These are phyloP conservation scores for Uronychia binucleata DNA, from an alignment of 73 alveolate species.

Conservation along the genomic window DNA sequence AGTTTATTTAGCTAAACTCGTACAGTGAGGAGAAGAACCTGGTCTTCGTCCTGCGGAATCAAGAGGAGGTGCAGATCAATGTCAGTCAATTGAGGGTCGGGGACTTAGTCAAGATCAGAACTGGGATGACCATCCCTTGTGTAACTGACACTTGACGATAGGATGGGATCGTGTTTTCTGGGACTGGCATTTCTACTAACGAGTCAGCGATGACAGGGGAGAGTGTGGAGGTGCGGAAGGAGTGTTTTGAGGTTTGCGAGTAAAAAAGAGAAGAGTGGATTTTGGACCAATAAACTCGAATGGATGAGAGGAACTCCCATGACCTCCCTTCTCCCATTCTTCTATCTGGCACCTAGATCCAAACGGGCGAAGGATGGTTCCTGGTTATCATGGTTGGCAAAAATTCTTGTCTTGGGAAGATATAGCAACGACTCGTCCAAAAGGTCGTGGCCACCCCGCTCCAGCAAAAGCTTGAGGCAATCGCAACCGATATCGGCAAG, in stretches of 20 bases:
- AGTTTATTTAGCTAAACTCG: background rate
- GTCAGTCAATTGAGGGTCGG: slow-evolving; percentile 92
- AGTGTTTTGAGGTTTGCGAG: slow-evolving; percentile 43
- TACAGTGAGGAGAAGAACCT: slow-evolving; percentile 8
- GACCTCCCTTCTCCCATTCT: slow-evolving; percentile 61
- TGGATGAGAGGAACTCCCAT: slow-evolving; percentile 31
- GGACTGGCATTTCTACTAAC: slow-evolving; percentile 60
- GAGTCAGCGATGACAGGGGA: slow-evolving; percentile 92
- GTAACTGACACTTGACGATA: no score
- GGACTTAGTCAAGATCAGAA: slow-evolving; percentile 88
- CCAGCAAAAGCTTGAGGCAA: slow-evolving; percentile 90
- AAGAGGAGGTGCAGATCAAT: slow-evolving; percentile 72
- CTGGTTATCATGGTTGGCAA: slow-evolving; percentile 71
- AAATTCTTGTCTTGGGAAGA: slow-evolving; percentile 71
- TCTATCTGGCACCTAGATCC: slow-evolving; percentile 57
- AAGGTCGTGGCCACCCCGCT: slow-evolving; percentile 87
- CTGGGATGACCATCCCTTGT: slow-evolving; percentile 98
- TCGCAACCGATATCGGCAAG: slow-evolving; percentile 88
- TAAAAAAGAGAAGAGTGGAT: slow-evolving; percentile 47
- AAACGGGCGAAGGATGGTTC: slow-evolving; percentile 81
- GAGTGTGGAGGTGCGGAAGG: slow-evolving; percentile 64
- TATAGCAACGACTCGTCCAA: slow-evolving; percentile 27
- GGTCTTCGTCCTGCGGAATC: slow-evolving; percentile 70
- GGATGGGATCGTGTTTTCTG: slow-evolving; percentile 56
- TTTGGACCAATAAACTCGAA: slow-evolving; percentile 32